phyloP scores from a whole-genome alignment of 1,284 basidiomycete genomes.

The Cystobasidium pallidum region DNA sequence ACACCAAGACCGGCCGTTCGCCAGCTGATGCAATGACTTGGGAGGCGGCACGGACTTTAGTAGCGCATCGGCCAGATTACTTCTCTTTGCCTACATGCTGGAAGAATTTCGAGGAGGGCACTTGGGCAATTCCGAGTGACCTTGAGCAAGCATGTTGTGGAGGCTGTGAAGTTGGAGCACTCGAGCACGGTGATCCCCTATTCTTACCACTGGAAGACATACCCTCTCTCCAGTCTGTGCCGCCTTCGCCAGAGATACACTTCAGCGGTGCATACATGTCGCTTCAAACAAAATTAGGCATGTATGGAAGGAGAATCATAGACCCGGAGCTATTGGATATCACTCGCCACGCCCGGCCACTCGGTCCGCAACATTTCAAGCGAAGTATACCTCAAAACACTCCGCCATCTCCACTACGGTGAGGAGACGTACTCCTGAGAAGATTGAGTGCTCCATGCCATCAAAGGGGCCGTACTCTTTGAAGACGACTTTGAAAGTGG shows the following conservation, averaged over 20 bases:
- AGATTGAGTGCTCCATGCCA: too few species aligned
- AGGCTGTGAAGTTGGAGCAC: background rate
- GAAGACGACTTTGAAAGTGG: too few species aligned
- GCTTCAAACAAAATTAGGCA: background rate
- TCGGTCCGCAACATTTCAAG: background rate
- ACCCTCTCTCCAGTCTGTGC: background rate
- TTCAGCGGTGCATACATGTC: constrained; percentile 4
- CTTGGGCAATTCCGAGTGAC: background rate
- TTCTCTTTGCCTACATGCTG: background rate
- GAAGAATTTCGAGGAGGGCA: background rate
- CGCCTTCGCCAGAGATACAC: background rate
- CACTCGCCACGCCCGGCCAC: background rate
- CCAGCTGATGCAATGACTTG: too few species aligned
- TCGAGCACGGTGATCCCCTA: background rate
- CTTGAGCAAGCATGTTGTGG: background rate
- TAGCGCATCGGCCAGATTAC: background rate
- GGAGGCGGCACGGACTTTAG: background rate
- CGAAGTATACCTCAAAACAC: background rate
- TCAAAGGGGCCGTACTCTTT: too few species aligned
- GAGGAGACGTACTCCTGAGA: too few species aligned
- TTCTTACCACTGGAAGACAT: background rate
- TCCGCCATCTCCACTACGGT: background rate
- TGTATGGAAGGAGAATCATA: background rate
- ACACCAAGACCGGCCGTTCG: too few species aligned
- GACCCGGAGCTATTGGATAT: background rate